Evolutionary conservation across 306 rosid genomes (phyloP), one percentile per base, ranked within the genome.

Genomic region (Dicorynia guianensis): DNA sequence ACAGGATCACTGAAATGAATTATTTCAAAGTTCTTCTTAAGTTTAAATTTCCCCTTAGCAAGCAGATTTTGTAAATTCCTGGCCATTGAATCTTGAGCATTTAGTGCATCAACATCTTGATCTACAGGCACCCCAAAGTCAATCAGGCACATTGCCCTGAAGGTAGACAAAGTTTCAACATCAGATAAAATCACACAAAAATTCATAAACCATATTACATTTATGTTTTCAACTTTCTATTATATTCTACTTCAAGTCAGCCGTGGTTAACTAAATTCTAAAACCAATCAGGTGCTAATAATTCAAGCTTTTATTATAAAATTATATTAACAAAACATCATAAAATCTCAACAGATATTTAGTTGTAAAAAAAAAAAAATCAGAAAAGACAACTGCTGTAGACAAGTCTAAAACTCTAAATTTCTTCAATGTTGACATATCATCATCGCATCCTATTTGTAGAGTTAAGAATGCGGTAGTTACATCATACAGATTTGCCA

Each of bases 61-160:
- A 84, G 83, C 42, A 71, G 55, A 77, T 72, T 83, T 55, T 80
- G 89, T 47, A 82, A 63, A 69, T 49, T 91, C 84, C 50, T 83
- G 59, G 67, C 58, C 39, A 67, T n/a, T 48, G 81, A 76, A 77
- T 89, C 93, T 79, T 76, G 90, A 58, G 84, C 86, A 48, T 65
- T 76, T 57, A 73, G 61, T 71, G 60, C 55, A 58, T 81, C 87
- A 67, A 89, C 99, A 36, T 96, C 93, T 74, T 81, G 91, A 69
- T 88, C 96, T 74, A 96, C 86, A 0, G 98, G 91, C 81, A 85
- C 76, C 66, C 90, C 89, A 67, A 96, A 92, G 82, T 96, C 99
- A 52, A 96, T 96, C 79, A 84, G 79, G 87, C 99, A 96, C 96
- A 89, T 88, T 5, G 99, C 98, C 92, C 99, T 96, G 81, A 62